Conservation (phyloP, 441 rosid genomes). For the Euphorbia celastroides region DNA sequence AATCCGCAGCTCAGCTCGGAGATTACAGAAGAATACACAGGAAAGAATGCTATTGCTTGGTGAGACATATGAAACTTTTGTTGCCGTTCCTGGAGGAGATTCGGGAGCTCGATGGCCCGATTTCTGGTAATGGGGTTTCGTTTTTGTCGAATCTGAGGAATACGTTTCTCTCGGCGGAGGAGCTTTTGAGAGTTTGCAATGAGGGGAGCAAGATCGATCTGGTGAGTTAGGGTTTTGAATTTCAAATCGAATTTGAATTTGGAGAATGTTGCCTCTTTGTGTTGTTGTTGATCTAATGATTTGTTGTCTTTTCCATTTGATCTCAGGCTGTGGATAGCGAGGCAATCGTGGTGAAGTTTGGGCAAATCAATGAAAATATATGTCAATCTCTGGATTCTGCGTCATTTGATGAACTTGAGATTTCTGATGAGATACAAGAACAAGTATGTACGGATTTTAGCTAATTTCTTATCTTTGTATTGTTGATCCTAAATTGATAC, state of each 20-base stretch:
- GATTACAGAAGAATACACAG: constrained; percentile 37
- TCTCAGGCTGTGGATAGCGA: constrained; percentile 66
- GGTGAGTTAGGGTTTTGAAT: constrained; percentile 30
- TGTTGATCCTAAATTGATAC: not conserved
- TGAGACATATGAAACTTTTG: constrained; percentile 50
- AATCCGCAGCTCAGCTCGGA: constrained; percentile 29
- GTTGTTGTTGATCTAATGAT: not conserved
- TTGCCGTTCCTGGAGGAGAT: constrained; percentile 53
- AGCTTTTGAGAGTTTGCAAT: constrained; percentile 52
- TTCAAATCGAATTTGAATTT: not conserved
- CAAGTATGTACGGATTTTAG: constrained; percentile 34
- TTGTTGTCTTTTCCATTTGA: not conserved
- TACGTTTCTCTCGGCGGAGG: constrained; percentile 36
- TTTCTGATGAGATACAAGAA: constrained; percentile 57
- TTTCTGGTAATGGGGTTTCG: constrained; percentile 14
- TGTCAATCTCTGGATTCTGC: constrained; percentile 39
- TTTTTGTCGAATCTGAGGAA: constrained; percentile 32
- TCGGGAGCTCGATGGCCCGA: constrained; percentile 23
- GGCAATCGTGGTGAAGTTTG: constrained; percentile 40
- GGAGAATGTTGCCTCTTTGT: not conserved
- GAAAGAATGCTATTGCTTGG: constrained; percentile 49
- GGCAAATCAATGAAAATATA: constrained; percentile 43
- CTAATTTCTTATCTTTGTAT: too few species aligned
- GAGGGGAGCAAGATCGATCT: constrained; percentile 74
- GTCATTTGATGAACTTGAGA: constrained; percentile 45